phyloP scores from a whole-genome alignment of 305 asterid genomes.

The Caryopteris hybrid region DNA sequence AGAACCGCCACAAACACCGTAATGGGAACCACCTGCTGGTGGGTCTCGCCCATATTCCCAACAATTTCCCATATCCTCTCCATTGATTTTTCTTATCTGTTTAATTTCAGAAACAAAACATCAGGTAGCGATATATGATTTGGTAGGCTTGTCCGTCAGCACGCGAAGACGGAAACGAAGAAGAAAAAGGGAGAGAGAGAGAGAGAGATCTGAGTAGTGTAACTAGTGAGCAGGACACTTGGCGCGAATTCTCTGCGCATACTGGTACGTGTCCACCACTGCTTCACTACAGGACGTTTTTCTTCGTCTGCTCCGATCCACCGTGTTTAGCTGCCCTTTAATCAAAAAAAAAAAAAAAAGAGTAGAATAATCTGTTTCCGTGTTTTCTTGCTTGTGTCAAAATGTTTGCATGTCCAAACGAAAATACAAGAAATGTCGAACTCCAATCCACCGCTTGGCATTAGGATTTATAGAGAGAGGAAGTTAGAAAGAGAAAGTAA shows the following conservation, averaged over 20 bases:
- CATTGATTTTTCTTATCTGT: conserved; percentile 4
- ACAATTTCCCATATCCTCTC: conserved; percentile 26
- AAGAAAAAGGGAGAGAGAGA: neutral
- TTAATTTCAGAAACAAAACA: neutral
- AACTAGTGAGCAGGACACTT: conserved; percentile 14
- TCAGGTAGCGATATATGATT: neutral
- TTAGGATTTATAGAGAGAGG: no score
- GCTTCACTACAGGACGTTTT: neutral
- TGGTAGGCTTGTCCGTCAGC: no score
- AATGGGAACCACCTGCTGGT: conserved; percentile 56
- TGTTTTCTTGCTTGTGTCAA: no score
- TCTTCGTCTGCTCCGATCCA: no score
- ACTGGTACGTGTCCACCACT: conserved; percentile 23
- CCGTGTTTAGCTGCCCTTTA: no score
- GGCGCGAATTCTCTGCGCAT: conserved; percentile 24
- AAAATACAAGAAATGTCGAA: no score
- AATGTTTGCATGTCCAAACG: no score
- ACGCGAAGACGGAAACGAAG: neutral
- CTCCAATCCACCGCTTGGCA: no score
- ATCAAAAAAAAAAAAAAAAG: no score
- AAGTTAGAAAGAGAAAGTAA: no score
- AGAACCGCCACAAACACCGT: conserved; percentile 78
- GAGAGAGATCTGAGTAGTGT: conserved; percentile 5
- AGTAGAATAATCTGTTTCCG: no score
- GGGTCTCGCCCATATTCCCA: conserved; percentile 30